Percentiles rank a stretch among this genome's conserved stretches.
Conservation (phyloP, 2,329 filamentous ascomycete species). For the Aspergillus sp. region DNA sequence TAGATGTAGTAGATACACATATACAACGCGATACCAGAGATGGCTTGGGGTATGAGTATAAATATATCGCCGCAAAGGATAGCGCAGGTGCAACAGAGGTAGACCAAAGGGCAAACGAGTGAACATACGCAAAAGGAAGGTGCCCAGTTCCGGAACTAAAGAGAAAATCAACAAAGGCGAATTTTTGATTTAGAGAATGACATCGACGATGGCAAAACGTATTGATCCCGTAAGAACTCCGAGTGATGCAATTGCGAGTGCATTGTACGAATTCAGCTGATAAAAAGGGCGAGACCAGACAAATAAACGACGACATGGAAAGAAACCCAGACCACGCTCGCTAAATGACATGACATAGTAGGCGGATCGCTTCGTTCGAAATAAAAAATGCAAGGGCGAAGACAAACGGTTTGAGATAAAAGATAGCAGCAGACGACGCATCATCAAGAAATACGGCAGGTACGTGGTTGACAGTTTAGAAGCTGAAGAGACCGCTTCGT, state of each 20-base stretch:
- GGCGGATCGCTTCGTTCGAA: not conserved
- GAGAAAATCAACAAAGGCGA: not conserved
- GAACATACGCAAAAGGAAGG: too few species aligned
- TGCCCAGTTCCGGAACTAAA: not conserved
- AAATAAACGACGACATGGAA: not conserved
- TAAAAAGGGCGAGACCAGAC: not conserved
- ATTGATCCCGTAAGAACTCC: not conserved
- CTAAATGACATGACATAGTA: not conserved
- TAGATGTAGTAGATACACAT: too few species aligned
- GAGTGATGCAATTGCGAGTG: not conserved
- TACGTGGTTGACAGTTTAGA: conserved; percentile 24
- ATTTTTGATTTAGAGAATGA: not conserved
- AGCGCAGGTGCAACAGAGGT: too few species aligned
- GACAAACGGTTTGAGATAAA: not conserved
- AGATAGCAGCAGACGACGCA: not conserved
- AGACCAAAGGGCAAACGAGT: too few species aligned
- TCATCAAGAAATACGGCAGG: not conserved
- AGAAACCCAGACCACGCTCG: not conserved
- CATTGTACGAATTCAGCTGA: not conserved
- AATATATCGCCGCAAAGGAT: too few species aligned
- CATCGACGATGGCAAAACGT: not conserved
- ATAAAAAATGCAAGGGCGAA: not conserved
- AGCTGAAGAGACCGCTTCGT: conserved; percentile 51
- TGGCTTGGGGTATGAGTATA: too few species aligned
- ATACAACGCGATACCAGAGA: too few species aligned